phyloP scores from a whole-genome alignment of 2,329 filamentous ascomycete species.

The Calycina herbarum region DNA sequence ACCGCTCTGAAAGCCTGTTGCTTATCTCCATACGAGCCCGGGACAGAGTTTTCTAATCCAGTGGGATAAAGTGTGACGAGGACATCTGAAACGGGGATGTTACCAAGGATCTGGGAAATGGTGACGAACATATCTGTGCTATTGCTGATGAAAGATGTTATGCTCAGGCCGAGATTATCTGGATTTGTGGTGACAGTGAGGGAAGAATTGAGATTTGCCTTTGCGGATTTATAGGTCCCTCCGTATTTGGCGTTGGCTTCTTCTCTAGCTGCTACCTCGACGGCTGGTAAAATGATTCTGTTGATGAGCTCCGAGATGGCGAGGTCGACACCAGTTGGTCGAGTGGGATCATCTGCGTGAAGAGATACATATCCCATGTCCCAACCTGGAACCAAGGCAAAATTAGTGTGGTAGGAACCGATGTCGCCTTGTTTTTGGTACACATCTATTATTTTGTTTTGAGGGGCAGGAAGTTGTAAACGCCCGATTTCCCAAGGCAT shows the following conservation, averaged over 20 bases:
- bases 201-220: constrained; percentile 17
- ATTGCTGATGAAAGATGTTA: constrained; percentile 16
- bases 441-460: constrained; percentile 15
- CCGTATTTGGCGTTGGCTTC: constrained; percentile 13
- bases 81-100: background rate
- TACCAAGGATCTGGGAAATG: background rate
- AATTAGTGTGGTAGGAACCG: constrained; percentile 11
- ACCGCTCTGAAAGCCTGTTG: background rate
- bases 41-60: background rate
- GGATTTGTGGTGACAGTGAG: constrained; percentile 12
- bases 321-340: background rate
- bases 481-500: constrained; percentile 24
- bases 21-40: background rate
- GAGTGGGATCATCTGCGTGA: background rate
- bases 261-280: constrained; percentile 15
- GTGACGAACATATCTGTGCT: constrained; percentile 13
- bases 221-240: constrained; percentile 13
- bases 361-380: constrained; percentile 18
- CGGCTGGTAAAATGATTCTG: constrained; percentile 11
- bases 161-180: constrained; percentile 11
- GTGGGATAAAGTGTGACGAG: constrained; percentile 10
- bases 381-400: constrained; percentile 20
- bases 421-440: constrained; percentile 20
- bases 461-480: constrained; percentile 4
- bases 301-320: constrained; percentile 11